These are phyloP conservation scores for Nakazawaea ishiwadae DNA, from an alignment of 805 yeast species.

Conservation along the genomic window DNA sequence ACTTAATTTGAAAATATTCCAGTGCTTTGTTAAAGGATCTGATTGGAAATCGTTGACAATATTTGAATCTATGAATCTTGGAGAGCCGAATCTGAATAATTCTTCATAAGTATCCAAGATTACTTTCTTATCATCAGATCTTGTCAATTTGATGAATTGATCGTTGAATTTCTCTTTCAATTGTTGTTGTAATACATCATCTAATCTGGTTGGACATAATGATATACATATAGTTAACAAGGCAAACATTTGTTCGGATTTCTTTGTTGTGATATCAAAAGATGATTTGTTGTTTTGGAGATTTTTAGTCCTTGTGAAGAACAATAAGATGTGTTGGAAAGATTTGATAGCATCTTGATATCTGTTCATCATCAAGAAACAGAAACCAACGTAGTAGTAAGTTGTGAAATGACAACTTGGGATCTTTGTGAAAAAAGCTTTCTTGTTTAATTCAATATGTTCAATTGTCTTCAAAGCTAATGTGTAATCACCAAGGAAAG, in stretches of 20 bases:
- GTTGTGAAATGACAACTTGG: conserved; percentile 47
- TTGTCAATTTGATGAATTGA: conserved; percentile 34
- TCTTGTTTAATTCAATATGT: conserved; percentile 40
- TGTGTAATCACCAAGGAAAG: conserved; percentile 43
- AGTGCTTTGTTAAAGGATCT: conserved; percentile 39
- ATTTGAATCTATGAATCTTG: conserved; percentile 39
- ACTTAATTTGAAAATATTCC: conserved; percentile 37
- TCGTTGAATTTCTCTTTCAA: conserved; percentile 44
- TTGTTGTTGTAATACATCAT: conserved; percentile 37
- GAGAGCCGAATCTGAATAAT: conserved; percentile 40
- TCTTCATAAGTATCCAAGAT: conserved; percentile 38
- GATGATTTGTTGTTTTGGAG: conserved; percentile 34
- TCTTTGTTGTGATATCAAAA: conserved; percentile 41
- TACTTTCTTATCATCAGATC: conserved; percentile 34
- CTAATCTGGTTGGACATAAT: conserved; percentile 41
- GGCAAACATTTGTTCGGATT: conserved; percentile 48
- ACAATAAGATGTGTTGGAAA: conserved; percentile 40
- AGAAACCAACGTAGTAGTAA: conserved; percentile 46
- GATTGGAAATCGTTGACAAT: conserved; percentile 24
- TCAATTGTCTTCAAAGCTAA: conserved; percentile 46
- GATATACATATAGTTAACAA: conserved; percentile 41
- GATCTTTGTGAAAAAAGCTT: conserved; percentile 40
- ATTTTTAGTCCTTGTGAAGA: conserved; percentile 40
- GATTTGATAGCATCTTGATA: conserved; percentile 46
- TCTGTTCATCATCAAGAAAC: conserved; percentile 45